Evolutionary conservation across 2,329 filamentous ascomycete genomes (phyloP), one percentile per base, ranked within the genome.

Genomic region (Celoporthe dispersa): DNA sequence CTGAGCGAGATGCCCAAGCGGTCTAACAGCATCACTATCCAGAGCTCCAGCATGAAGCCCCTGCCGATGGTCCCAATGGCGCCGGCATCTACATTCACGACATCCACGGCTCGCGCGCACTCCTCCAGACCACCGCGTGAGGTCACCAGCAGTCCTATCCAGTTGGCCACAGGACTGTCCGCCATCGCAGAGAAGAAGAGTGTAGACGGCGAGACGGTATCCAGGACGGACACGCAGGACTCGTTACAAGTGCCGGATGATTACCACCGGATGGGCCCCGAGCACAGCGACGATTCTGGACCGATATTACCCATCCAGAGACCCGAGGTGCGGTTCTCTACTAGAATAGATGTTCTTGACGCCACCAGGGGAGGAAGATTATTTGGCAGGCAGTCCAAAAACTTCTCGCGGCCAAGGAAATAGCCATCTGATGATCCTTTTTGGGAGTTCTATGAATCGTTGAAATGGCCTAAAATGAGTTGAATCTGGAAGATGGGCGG

Each of bases 261-360:
- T 22, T 67, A 70, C 8, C 41, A 64, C 2, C 53, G 25, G 25
- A 11, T 71, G 48, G 70, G 65, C 1, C 22, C 68, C 37, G 70
- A 71, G 31, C 62, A 71, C 37, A 70, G 70, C 28, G 70, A 71
- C 44, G 70, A 71, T 31, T 71, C 70, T 11, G 70, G 70, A 16
- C 70, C 70, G 2, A 71, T 70, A 35, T 65, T 71, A 25, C 70
- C 70, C 6, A 71, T 71, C 11, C 70, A 71, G 37, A 65, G 65
- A 25, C 68, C 60, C 16, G 70, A 68, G 19, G 61, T 66, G 25
- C 68, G 70, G 2, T 69, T 68, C 19, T 65, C 68, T 22, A 64
- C 19, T 5, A 48, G 19, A 31, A 66, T 51, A 37, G 64, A 70
- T 33, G 41, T 64, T n/a, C n/a, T 62, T 2, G 59, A 57, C 8